phyloP scores from a whole-genome alignment of 2,329 filamentous ascomycete genomes.

The Geosmithia morbida region DNA sequence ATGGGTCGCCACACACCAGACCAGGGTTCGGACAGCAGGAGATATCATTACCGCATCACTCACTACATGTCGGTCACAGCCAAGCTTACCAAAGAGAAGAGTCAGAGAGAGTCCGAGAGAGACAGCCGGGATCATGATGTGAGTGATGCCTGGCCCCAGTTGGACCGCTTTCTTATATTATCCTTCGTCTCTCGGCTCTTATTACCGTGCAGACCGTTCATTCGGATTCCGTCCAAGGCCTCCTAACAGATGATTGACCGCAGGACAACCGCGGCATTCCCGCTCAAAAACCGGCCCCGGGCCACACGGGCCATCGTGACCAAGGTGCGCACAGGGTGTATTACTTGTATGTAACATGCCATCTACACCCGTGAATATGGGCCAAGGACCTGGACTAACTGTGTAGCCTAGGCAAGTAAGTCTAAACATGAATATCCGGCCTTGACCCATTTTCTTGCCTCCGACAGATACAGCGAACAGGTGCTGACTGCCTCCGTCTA shows the following conservation, averaged over 20 bases:
- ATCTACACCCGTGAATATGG: background rate
- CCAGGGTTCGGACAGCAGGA: background rate
- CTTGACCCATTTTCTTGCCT: too few species aligned
- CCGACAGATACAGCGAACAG: background rate
- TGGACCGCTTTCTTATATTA: background rate
- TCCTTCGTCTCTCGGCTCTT: background rate
- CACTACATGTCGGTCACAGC: background rate
- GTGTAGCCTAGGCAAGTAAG: conserved; percentile 12
- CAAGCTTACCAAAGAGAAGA: background rate
- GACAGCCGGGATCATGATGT: background rate
- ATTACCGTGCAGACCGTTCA: too few species aligned
- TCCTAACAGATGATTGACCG: conserved; percentile 3
- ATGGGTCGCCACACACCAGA: background rate
- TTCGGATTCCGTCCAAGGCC: background rate
- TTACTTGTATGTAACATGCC: conserved; percentile 11
- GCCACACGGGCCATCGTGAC: conserved; percentile 12
- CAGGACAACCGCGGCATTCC: conserved; percentile 11
- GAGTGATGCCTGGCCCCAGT: background rate
- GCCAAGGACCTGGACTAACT: background rate
- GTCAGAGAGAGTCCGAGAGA: background rate
- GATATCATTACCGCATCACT: background rate
- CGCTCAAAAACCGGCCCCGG: conserved; percentile 13
- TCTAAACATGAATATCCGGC: background rate
- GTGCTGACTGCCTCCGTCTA: conserved; percentile 4
- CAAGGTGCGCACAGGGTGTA: conserved; percentile 13